Conservation (phyloP, 139 green algal species). For the Closterium sp. region DNA sequence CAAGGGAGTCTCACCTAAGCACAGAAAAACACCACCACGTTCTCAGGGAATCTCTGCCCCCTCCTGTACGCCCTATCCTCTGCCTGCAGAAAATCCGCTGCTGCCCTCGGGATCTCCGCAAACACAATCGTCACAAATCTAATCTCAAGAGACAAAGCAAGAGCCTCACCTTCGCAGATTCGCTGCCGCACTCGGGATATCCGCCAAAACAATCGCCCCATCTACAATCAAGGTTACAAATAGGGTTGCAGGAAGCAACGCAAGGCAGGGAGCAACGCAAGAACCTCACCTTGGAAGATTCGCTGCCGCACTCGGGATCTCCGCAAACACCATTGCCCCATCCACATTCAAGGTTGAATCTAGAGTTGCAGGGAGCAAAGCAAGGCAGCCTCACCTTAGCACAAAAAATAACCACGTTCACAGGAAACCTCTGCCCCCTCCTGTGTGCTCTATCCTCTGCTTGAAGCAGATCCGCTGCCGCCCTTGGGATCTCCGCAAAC, state of each 20-base stretch:
- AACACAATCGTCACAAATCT: conserved; percentile 75
- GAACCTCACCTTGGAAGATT: too few species aligned
- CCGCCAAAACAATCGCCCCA: too few species aligned
- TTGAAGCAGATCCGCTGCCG: conserved; percentile 41
- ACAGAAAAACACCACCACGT: conserved; percentile 50
- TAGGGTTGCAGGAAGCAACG: too few species aligned
- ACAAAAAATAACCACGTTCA: conserved; percentile 51
- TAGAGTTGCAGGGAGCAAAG: too few species aligned
- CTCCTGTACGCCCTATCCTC: conserved; percentile 34
- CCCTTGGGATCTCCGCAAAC: conserved; percentile 78
- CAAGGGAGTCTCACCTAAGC: conserved; percentile 35
- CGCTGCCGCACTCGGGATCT: too few species aligned
- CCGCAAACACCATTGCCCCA: too few species aligned
- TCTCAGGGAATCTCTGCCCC: conserved; percentile 35
- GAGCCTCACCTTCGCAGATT: too few species aligned
- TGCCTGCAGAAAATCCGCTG: conserved; percentile 37
- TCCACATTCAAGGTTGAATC: too few species aligned
- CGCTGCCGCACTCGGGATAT: too few species aligned
- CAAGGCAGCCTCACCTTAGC: conserved; percentile 35
- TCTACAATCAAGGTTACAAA: too few species aligned
- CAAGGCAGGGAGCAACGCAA: too few species aligned
- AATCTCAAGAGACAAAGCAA: too few species aligned
- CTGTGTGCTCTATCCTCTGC: conserved; percentile 39
- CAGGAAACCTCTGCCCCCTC: conserved; percentile 27
- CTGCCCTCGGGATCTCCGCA: conserved; percentile 67